Conservation (phyloP, 306 rosid genomes). For the Medicago truncatula region DNA sequence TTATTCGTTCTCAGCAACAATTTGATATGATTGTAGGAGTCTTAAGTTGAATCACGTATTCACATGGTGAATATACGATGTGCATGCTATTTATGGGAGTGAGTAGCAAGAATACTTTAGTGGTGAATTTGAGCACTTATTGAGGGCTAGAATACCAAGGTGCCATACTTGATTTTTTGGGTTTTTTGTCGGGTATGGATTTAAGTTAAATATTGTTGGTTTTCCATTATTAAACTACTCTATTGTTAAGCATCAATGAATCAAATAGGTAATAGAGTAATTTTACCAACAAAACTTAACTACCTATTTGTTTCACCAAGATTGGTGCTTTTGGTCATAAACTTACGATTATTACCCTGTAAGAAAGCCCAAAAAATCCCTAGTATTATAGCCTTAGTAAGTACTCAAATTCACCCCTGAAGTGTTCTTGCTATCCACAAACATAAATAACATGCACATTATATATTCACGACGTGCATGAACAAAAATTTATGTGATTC, state of each 20-base stretch:
- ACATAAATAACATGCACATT: constrained; percentile 42
- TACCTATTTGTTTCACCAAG: constrained; percentile 7
- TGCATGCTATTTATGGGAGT: constrained; percentile 46
- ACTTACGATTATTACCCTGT: too few relatives aligned
- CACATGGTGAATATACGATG: constrained; percentile 44
- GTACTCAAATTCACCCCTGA: constrained; percentile 34
- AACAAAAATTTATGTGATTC: constrained; percentile 37
- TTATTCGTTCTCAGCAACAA: constrained; percentile 84
- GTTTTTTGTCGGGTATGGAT: too few relatives aligned
- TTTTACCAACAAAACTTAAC: too few relatives aligned
- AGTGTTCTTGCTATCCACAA: constrained; percentile 41
- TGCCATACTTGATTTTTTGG: too few relatives aligned
- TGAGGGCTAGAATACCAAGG: constrained; percentile 13
- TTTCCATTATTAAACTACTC: too few relatives aligned
- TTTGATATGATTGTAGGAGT: constrained; percentile 76
- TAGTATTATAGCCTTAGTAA: constrained; percentile 9
- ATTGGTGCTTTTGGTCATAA: too few relatives aligned
- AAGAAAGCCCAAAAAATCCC: not conserved
- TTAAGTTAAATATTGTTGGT: too few relatives aligned
- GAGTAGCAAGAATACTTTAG: constrained; percentile 25
- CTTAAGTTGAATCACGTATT: constrained; percentile 63
- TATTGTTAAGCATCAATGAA: too few relatives aligned
- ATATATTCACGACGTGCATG: constrained; percentile 43
- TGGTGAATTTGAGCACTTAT: constrained; percentile 22
- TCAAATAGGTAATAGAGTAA: too few relatives aligned